phyloP scores from a whole-genome alignment of 208 protist genomes.

The Endotrypanum monterogeii region DNA sequence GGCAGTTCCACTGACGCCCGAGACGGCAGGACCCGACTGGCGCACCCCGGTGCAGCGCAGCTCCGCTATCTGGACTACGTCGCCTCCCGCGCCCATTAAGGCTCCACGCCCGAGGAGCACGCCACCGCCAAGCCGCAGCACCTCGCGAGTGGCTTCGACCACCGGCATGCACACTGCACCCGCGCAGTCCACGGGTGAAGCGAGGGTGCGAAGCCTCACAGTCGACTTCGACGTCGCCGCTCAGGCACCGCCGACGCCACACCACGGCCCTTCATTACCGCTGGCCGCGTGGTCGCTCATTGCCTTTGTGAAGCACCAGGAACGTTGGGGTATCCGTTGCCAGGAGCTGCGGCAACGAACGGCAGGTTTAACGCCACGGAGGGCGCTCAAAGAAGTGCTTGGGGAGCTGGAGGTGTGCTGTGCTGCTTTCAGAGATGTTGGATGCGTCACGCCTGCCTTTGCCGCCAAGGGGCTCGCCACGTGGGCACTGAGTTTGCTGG shows the following conservation, averaged over 20 bases:
- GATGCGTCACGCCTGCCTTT: neutral
- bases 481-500: slow-evolving; percentile 41
- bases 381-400: slow-evolving; percentile 16
- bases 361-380: neutral
- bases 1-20: slow-evolving; percentile 2
- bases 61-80: slow-evolving; percentile 1
- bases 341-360: slow-evolving; percentile 7
- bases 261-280: neutral
- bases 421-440: neutral
- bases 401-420: slow-evolving; percentile 10
- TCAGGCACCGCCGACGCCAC: slow-evolving; percentile 2
- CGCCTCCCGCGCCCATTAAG: slow-evolving; percentile 23
- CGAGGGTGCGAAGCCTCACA: slow-evolving; percentile 12
- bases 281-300: slow-evolving; percentile 15
- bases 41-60: slow-evolving; percentile 22
- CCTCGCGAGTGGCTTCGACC: neutral
- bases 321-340: slow-evolving; percentile 17
- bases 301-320: slow-evolving; percentile 20
- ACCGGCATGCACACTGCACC: neutral
- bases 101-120: neutral
- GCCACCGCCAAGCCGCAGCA: neutral
- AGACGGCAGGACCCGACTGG: slow-evolving; percentile 10
- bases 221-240: slow-evolving; percentile 11
- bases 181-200: neutral
- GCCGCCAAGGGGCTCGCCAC: slow-evolving; percentile 16